Conservation (phyloP, 345 rosid genomes). For the Pseudoturritis turrita region DNA sequence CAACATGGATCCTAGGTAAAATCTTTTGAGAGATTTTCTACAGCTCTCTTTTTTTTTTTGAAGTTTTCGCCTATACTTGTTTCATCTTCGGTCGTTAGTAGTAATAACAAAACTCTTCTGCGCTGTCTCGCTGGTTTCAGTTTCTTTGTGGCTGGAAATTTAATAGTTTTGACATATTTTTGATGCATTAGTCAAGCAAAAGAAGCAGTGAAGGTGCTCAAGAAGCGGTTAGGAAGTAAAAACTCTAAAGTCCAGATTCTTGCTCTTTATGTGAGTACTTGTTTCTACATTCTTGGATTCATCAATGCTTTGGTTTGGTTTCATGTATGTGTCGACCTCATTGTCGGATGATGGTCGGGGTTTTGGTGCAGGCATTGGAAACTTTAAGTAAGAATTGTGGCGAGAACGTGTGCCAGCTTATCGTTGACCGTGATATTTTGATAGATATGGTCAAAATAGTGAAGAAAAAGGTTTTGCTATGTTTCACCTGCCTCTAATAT, state of each 20-base stretch:
- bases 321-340: neutral
- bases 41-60: neutral
- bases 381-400: slow-evolving; percentile 93
- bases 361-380: slow-evolving; percentile 65
- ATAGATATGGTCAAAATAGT: slow-evolving; percentile 94
- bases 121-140: neutral
- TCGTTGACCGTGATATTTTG: slow-evolving; percentile 76
- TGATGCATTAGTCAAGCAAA: slow-evolving; percentile 69
- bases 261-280: slow-evolving; percentile 69
- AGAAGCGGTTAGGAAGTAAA: slow-evolving; percentile 82
- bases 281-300: neutral
- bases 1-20: slow-evolving; percentile 84
- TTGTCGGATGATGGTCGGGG: neutral
- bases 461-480: slow-evolving; percentile 71
- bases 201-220: slow-evolving; percentile 79
- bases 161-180: neutral
- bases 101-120: neutral
- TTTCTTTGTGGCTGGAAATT: neutral
- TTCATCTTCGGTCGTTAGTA: no score
- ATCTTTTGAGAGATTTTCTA: neutral
- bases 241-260: slow-evolving; percentile 78
- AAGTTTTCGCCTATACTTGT: neutral
- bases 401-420: slow-evolving; percentile 71
- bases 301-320: neutral
- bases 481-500: neutral